These are phyloP conservation scores for Exophiala spinifera DNA, from an alignment of 2,329 filamentous ascomycete genomes.

Conservation along the genomic window DNA sequence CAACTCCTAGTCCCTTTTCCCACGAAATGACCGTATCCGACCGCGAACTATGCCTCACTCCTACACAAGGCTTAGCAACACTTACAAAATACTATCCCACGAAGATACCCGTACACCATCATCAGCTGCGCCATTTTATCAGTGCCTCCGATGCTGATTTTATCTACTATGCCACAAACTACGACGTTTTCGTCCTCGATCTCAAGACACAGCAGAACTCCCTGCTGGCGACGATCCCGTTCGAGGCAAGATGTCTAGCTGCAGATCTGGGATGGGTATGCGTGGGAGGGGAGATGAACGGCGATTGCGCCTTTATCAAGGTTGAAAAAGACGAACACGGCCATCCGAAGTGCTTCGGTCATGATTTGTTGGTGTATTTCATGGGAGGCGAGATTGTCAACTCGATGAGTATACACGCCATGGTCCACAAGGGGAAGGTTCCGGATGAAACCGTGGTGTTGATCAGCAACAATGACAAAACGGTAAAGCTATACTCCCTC, in stretches of 20 bases:
- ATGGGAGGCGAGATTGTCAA: slow-evolving; percentile 65
- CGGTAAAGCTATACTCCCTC: slow-evolving; percentile 78
- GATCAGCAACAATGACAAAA: slow-evolving; percentile 89
- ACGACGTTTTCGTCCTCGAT: slow-evolving; percentile 70
- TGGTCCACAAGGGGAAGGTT: slow-evolving; percentile 42
- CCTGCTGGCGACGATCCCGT: slow-evolving; percentile 69
- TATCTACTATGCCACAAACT: slow-evolving; percentile 80
- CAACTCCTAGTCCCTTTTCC: slow-evolving; percentile 8
- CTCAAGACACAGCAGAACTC: slow-evolving; percentile 63
- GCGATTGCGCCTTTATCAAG: slow-evolving; percentile 79
- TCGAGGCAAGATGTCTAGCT: slow-evolving; percentile 78
- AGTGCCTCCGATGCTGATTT: slow-evolving; percentile 72
- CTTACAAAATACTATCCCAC: slow-evolving; percentile 61
- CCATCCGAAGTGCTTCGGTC: slow-evolving; percentile 38
- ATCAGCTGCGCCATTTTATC: slow-evolving; percentile 76
- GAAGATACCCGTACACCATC: slow-evolving; percentile 60
- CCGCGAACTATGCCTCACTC: slow-evolving; percentile 21
- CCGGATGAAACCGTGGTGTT: slow-evolving; percentile 55
- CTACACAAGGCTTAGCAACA: slow-evolving; percentile 15
- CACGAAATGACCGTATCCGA: slow-evolving; percentile 23
- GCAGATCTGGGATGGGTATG: slow-evolving; percentile 84
- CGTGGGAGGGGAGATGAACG: slow-evolving; percentile 77
- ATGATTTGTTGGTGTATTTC: slow-evolving; percentile 40
- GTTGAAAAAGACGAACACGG: slow-evolving; percentile 46
- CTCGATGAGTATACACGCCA: slow-evolving; percentile 62